Evolutionary conservation across 805 yeast species (phyloP).

Genomic region (Candida yuanshanica): DNA sequence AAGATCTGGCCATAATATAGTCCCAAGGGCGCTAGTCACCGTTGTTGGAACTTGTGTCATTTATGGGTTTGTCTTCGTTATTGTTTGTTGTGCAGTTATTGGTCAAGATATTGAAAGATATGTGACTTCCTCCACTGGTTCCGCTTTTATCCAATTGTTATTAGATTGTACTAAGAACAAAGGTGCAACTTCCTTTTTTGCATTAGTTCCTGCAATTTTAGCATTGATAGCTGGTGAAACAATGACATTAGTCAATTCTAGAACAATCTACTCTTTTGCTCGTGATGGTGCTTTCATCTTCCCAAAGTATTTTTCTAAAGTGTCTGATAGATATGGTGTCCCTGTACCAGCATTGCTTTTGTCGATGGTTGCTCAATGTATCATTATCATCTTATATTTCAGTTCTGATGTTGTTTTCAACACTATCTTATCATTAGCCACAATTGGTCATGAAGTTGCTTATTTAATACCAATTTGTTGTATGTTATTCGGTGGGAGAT

Average conservation of each 20-base stretch:
- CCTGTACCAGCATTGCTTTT: constrained; percentile 26
- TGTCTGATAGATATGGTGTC: constrained; percentile 21
- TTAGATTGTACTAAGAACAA: constrained; percentile 23
- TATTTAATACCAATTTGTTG: constrained; percentile 27
- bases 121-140: constrained; percentile 19
- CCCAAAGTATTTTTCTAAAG: constrained; percentile 25
- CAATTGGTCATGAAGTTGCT: constrained; percentile 28
- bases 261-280: constrained; percentile 32
- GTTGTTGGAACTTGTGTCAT: constrained; percentile 25
- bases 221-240: constrained; percentile 24
- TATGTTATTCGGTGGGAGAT: constrained; percentile 22
- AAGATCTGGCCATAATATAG: constrained; percentile 19
- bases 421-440: constrained; percentile 28
- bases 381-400: constrained; percentile 26
- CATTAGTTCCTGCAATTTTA: constrained; percentile 20
- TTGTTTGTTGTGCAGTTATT: constrained; percentile 26
- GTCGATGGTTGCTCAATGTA: constrained; percentile 20
- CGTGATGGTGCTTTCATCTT: constrained; percentile 30
- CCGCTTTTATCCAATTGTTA: constrained; percentile 22
- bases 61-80: constrained; percentile 28
- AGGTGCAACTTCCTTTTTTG: constrained; percentile 24
- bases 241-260: constrained; percentile 27
- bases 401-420: constrained; percentile 28
- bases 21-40: constrained; percentile 30
- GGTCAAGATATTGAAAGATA: constrained; percentile 13